Base-by-base conservation (phyloP, 1,284 basidiomycete genomes). In the Malassezia psittaci region DNA sequence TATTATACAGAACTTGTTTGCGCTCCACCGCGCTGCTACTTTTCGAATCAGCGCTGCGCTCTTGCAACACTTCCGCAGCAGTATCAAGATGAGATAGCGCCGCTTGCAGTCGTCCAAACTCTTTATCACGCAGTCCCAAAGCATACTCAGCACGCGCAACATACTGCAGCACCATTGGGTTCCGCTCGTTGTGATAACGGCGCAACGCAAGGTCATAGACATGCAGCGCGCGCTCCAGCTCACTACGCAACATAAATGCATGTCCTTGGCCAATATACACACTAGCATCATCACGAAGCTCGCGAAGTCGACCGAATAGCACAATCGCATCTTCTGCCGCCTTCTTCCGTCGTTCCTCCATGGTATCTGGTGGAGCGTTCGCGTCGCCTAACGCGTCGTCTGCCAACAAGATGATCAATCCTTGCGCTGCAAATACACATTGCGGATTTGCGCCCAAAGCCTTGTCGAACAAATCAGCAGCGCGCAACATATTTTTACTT, bases 211-310 rank as follows among this genome's bases (percentile, higher is more conserved):
- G 57, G 52, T 72, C 69, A 57, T 72, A 74, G 50, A 63, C 62
- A 60, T 69, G 66, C 51, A 62, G 55, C 6, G 70, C 67, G 11
- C 70, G 63, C 41, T 73, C 68, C 41, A 59, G 68, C 48, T 72
- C 72, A 24, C 67, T 67, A 53, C 66, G 64, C 52, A 62, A 57
- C 68, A 72, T 71, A n/a, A 69, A 64, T 32, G 67, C 67, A 51
- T 74, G 72, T 24, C 72, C 72, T 44, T 67, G 63, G 55, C 70
- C 71, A n/a, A 74, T 61, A 47, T 69, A 65, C 19, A 74, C 70
- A 59, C 69, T 72, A 16, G 62, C 66, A 39, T 71, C 70, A 46
- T 72, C 64, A 18, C 67, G 63, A 32, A 70, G 64, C 54, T 73
- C 70, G 56, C 69, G 66, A 48, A 74, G 60, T 56, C 67, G 71